These are phyloP conservation scores for Blastobotrys attinorum DNA, from an alignment of 805 yeast species.

Conservation along the genomic window DNA sequence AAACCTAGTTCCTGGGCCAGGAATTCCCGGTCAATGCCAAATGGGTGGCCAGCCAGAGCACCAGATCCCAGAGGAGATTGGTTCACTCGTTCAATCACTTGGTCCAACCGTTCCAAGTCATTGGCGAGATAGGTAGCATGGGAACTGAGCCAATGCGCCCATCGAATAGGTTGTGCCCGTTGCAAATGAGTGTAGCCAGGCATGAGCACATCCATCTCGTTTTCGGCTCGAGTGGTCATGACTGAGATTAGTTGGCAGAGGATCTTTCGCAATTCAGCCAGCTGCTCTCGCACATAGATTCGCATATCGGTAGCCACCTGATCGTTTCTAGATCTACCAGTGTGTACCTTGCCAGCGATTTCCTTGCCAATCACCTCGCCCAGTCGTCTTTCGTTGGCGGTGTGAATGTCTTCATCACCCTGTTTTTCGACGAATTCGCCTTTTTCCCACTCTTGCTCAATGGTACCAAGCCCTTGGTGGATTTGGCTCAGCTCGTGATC, in stretches of 20 bases:
- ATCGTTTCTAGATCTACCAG: slow-evolving; percentile 98
- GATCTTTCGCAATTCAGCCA: slow-evolving; percentile 48
- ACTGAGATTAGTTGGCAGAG: slow-evolving; percentile 58
- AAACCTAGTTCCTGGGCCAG: slow-evolving; percentile 77
- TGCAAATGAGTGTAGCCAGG: slow-evolving; percentile 99
- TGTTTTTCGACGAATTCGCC: slow-evolving; percentile 63
- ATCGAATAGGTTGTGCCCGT: slow-evolving; percentile 98
- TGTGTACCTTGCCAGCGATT: slow-evolving; percentile 96
- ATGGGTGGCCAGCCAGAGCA: slow-evolving; percentile 98
- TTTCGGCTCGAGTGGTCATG: slow-evolving; percentile 65
- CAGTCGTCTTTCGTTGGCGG: slow-evolving; percentile 95
- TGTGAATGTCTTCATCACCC: slow-evolving; percentile 97
- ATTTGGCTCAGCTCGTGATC: slow-evolving; percentile 68
- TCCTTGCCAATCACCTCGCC: slow-evolving; percentile 93
- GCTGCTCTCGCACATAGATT: slow-evolving; percentile 75
- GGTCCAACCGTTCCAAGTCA: slow-evolving; percentile 77
- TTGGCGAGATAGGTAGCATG: slow-evolving; percentile 92
- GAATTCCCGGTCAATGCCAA: slow-evolving; percentile 94
- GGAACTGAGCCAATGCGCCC: slow-evolving; percentile 96
- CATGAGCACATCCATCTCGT: slow-evolving; percentile 88
- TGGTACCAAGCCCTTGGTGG: slow-evolving; percentile 69
- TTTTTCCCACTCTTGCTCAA: slow-evolving; percentile 75
- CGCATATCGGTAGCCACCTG: slow-evolving; percentile 99
- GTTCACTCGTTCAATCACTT: slow-evolving; percentile 75
- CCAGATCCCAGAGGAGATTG: slow-evolving; percentile 93